phyloP scores from a whole-genome alignment of 345 rosid species.

The Moringa oleifera region DNA sequence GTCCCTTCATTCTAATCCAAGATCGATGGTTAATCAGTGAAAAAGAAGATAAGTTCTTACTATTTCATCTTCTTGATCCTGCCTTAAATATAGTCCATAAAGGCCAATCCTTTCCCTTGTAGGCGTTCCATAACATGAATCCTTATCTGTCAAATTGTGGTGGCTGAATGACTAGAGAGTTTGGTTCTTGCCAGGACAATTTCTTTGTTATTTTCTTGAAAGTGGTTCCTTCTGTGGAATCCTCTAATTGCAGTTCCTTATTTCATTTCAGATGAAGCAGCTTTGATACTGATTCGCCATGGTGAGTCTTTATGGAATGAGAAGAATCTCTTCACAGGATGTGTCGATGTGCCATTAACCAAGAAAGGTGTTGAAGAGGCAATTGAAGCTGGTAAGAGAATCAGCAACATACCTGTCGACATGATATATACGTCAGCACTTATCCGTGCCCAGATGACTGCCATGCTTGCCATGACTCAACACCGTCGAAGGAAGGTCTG shows the following conservation, averaged over 20 bases:
- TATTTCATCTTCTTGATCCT: too few relatives aligned
- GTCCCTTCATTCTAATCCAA: constrained; percentile 8
- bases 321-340: constrained; percentile 95
- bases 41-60: not conserved
- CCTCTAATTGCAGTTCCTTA: constrained; percentile 1
- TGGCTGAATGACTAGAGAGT: not conserved
- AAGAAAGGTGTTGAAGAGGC: constrained; percentile 94
- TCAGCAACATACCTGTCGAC: constrained; percentile 93
- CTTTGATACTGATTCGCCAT: constrained; percentile 82
- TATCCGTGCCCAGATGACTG: constrained; percentile 98
- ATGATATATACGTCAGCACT: constrained; percentile 84
- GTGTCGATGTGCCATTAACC: constrained; percentile 95
- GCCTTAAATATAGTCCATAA: too few relatives aligned
- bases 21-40: constrained; percentile 2
- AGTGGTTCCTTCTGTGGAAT: constrained; percentile 9
- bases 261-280: constrained; percentile 59
- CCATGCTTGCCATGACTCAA: constrained; percentile 98
- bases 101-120: too few relatives aligned
- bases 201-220: constrained; percentile 2
- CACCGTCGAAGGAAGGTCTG: constrained; percentile 88
- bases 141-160: not conserved
- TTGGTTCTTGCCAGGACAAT: not conserved
- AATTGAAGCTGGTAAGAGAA: constrained; percentile 95
- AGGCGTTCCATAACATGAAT: too few relatives aligned
- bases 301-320: constrained; percentile 99